A percentile compares a stretch with the other conserved stretches of the same genome.
These are phyloP conservation scores for Nakazawaea laoshanensis DNA, from an alignment of 805 yeast genomes.

Conservation along the genomic window DNA sequence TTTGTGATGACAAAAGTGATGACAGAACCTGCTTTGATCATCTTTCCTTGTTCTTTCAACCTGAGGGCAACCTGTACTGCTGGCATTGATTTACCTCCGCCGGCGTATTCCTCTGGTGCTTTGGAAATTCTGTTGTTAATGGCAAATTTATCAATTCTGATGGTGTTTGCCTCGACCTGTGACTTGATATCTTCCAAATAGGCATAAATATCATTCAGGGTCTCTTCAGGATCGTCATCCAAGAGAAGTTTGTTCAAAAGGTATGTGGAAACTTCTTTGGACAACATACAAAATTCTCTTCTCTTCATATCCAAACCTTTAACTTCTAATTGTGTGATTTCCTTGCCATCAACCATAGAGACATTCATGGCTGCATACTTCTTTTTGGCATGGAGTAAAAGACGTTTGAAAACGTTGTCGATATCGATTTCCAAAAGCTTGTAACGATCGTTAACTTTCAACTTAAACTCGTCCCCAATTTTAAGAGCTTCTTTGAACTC, in stretches of 20 bases:
- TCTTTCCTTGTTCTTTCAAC: conserved; percentile 74
- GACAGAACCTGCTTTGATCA: conserved; percentile 82
- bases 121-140: conserved; percentile 86
- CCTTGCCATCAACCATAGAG: conserved; percentile 42
- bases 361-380: conserved; percentile 89
- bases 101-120: conserved; percentile 79
- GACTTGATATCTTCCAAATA: conserved; percentile 55
- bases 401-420: conserved; percentile 83
- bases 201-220: conserved; percentile 60
- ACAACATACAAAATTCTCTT: conserved; percentile 90
- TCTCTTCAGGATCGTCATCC: conserved; percentile 69
- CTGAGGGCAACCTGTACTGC: conserved; percentile 84
- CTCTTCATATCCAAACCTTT: conserved; percentile 96
- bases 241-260: conserved; percentile 66
- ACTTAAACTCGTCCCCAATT: conserved; percentile 81
- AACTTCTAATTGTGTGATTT: conserved; percentile 63
- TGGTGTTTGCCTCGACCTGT: conserved; percentile 51
- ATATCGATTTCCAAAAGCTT: conserved; percentile 85
- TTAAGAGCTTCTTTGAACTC: conserved; percentile 63
- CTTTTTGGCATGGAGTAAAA: conserved; percentile 89
- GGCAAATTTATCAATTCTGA: conserved; percentile 59
- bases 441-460: conserved; percentile 82
- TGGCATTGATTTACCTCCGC: conserved; percentile 78
- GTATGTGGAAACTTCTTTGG: conserved; percentile 78
- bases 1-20: conserved; percentile 76